phyloP scores from a whole-genome alignment of 345 rosid species.

The Sisymbrium irio region DNA sequence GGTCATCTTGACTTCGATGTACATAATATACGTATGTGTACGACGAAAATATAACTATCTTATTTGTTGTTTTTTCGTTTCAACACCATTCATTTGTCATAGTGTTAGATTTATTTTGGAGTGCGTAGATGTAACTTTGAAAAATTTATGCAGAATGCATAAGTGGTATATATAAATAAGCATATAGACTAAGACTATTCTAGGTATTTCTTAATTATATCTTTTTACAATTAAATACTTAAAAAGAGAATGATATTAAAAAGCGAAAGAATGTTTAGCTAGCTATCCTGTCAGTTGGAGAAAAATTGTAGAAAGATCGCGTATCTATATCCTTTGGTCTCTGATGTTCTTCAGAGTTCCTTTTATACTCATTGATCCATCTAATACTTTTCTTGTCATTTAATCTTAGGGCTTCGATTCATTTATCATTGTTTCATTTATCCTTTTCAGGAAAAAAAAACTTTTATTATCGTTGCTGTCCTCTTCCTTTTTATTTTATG shows the following conservation, averaged over 20 bases:
- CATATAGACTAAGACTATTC: not conserved
- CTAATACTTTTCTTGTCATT: not conserved
- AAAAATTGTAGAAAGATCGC: not conserved
- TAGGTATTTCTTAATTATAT: not conserved
- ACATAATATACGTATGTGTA: slow-evolving; percentile 1
- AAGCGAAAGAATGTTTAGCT: not conserved
- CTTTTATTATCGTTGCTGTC: not conserved
- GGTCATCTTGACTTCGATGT: slow-evolving; percentile 33
- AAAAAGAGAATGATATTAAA: not conserved
- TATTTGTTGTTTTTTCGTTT: not conserved
- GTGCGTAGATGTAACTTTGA: not conserved
- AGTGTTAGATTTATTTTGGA: not conserved
- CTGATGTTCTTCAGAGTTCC: not conserved
- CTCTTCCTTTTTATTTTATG: not conserved
- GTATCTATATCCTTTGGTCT: not conserved
- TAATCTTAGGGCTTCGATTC: not conserved
- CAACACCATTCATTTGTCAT: slow-evolving; percentile 10
- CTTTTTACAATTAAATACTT: not conserved
- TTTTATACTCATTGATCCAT: not conserved
- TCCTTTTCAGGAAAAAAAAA: not conserved
- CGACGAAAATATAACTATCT: slow-evolving; percentile 7
- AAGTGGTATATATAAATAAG: not conserved
- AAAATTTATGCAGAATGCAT: not conserved
- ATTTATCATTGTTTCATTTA: not conserved
- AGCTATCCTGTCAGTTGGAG: not conserved